These are phyloP conservation scores for Dactylellina parvicollis DNA, from an alignment of 2,329 filamentous ascomycete genomes.

Conservation along the genomic window DNA sequence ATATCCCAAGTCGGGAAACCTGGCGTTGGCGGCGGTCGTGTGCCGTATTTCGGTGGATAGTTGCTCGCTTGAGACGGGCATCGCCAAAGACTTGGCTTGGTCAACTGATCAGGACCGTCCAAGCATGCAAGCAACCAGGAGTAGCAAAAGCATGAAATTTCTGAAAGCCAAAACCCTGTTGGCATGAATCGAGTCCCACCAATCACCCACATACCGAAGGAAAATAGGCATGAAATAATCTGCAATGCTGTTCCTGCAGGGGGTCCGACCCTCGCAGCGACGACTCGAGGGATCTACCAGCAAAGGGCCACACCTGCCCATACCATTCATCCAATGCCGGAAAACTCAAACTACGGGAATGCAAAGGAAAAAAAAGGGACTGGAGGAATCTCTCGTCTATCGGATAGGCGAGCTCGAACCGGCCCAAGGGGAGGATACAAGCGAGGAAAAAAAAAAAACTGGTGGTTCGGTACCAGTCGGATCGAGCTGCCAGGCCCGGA, in stretches of 20 bases:
- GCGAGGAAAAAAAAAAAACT: conserved; percentile 14
- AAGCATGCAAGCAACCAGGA: not conserved
- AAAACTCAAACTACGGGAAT: not conserved
- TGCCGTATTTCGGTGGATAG: conserved; percentile 1
- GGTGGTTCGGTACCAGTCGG: conserved; percentile 49
- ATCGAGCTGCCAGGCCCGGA: conserved; percentile 54
- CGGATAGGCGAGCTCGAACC: conserved; percentile 53
- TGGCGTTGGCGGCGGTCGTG: not conserved
- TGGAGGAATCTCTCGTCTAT: conserved; percentile 43
- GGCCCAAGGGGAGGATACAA: conserved; percentile 33
- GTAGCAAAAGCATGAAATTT: not conserved
- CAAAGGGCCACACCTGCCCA: not conserved
- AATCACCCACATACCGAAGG: not conserved
- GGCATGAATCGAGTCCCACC: not conserved
- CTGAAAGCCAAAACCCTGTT: not conserved
- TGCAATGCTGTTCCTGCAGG: conserved; percentile 2
- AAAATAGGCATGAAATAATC: not conserved
- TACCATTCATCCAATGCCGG: conserved; percentile 2
- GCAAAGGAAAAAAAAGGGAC: not conserved
- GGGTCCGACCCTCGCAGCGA: not conserved
- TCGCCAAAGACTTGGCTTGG: not conserved
- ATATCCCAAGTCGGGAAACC: not conserved
- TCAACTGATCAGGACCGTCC: not conserved
- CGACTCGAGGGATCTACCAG: not conserved
- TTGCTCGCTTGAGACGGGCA: not conserved